phyloP scores from a whole-genome alignment of 2,329 filamentous ascomycete species.

The Cadophora malorum region DNA sequence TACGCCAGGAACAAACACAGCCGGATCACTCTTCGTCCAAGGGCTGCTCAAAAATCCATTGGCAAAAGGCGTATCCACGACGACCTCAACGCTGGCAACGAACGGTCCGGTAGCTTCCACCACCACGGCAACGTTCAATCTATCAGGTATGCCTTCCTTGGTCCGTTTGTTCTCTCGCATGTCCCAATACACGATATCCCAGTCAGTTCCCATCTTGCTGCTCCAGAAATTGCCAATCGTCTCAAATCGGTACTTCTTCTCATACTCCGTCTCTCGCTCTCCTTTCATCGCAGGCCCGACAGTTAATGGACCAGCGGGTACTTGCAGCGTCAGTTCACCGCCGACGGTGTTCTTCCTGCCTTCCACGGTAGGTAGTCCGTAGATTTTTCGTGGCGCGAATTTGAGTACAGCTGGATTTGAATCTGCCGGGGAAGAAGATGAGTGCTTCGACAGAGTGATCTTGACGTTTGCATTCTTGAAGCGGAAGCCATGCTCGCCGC shows the following conservation, averaged over 20 bases:
- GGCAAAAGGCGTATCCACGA: conserved; percentile 32
- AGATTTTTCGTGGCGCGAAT: conserved; percentile 34
- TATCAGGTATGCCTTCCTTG: conserved; percentile 33
- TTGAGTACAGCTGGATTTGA: conserved; percentile 21
- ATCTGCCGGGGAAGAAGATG: neutral
- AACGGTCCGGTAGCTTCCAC: conserved; percentile 25
- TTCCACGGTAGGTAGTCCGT: conserved; percentile 26
- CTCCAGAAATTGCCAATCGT: conserved; percentile 32
- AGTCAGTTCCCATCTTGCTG: conserved; percentile 24
- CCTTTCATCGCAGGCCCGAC: conserved; percentile 23
- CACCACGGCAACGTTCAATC: conserved; percentile 29
- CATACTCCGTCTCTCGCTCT: conserved; percentile 25
- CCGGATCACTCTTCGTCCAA: conserved; percentile 31
- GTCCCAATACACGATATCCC: conserved; percentile 35
- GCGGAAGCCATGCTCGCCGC: conserved; percentile 29
- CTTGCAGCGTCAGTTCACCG: conserved; percentile 27
- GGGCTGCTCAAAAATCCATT: conserved; percentile 30
- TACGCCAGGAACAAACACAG: conserved; percentile 28
- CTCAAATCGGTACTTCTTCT: conserved; percentile 26
- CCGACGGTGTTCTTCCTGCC: conserved; percentile 20
- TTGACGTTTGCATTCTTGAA: conserved; percentile 34
- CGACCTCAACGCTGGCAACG: conserved; percentile 29
- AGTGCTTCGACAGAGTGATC: conserved; percentile 27
- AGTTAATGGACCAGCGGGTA: conserved; percentile 26
- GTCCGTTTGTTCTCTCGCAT: conserved; percentile 30